Conservation (phyloP, 495 filamentous ascomycete genomes). For the Penicillium egyptiacum region DNA sequence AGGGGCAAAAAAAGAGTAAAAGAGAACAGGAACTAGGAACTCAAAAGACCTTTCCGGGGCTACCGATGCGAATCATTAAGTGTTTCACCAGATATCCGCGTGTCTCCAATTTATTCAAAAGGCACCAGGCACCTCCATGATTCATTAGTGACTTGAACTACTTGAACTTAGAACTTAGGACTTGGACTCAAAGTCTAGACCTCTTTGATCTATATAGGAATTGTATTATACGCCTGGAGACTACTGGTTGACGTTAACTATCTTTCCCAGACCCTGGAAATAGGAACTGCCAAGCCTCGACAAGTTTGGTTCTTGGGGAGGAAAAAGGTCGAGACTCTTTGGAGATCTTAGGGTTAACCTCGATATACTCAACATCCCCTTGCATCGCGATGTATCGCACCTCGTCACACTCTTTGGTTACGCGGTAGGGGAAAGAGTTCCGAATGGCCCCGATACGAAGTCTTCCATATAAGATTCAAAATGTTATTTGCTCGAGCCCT, state of each 20-base stretch:
- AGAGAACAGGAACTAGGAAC: constrained; percentile 5
- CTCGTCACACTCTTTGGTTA: constrained; percentile 29
- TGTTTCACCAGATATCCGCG: constrained; percentile 31
- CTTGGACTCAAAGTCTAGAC: background rate
- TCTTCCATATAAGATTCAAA: constrained; percentile 10
- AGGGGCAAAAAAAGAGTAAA: constrained; percentile 22
- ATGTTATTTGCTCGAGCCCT: constrained; percentile 8
- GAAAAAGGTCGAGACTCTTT: constrained; percentile 13
- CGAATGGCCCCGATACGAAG: constrained; percentile 22
- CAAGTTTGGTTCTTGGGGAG: constrained; percentile 20
- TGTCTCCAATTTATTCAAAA: constrained; percentile 15
- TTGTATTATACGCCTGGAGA: no score
- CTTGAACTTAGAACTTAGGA: background rate
- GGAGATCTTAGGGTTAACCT: constrained; percentile 6
- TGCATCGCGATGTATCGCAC: constrained; percentile 24
- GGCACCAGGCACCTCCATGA: constrained; percentile 31
- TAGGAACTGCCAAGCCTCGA: constrained; percentile 8
- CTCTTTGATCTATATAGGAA: background rate
- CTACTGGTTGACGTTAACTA: constrained; percentile 35
- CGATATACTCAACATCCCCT: constrained; percentile 13
- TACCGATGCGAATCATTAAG: constrained; percentile 32
- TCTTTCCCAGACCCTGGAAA: constrained; percentile 16
- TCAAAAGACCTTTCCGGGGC: constrained; percentile 25
- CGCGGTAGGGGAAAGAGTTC: constrained; percentile 25
- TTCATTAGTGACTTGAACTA: constrained; percentile 19